phyloP scores from a whole-genome alignment of 2,329 filamentous ascomycete species.

The Colletotrichum endophyticum region DNA sequence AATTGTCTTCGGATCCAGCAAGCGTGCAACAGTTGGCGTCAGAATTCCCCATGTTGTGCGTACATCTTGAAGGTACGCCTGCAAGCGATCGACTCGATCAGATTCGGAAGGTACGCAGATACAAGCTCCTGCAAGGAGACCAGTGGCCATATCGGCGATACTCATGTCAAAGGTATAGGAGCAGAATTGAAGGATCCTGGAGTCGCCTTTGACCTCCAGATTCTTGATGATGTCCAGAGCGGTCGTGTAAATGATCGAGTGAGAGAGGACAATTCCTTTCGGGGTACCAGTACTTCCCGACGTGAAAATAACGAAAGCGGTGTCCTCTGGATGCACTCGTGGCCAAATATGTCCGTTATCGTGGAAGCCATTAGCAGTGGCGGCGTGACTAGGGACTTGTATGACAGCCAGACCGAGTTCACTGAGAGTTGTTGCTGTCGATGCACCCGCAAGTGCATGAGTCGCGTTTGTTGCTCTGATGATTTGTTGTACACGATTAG shows the following conservation, averaged over 20 bases:
- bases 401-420: not conserved
- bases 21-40: not conserved
- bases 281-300: conserved; percentile 60
- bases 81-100: conserved; percentile 54
- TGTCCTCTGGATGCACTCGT: not conserved
- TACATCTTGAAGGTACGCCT: conserved; percentile 10
- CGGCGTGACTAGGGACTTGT: not conserved
- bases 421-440: not conserved
- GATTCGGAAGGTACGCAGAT: conserved; percentile 60
- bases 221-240: not conserved
- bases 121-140: conserved; percentile 60
- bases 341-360: not conserved
- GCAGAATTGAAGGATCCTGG: conserved; percentile 47
- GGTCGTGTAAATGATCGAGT: conserved; percentile 27
- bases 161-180: conserved; percentile 58
- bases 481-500: not conserved
- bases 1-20: not conserved
- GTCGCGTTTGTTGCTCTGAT: not conserved
- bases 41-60: not conserved
- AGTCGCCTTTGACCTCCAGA: not conserved
- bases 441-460: not conserved
- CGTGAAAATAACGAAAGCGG: conserved; percentile 50
- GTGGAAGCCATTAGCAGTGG: not conserved
- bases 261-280: conserved; percentile 50
- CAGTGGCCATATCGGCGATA: conserved; percentile 54